phyloP scores from a whole-genome alignment of 2,329 filamentous ascomycete genomes.

The Diaporthe humulicola region DNA sequence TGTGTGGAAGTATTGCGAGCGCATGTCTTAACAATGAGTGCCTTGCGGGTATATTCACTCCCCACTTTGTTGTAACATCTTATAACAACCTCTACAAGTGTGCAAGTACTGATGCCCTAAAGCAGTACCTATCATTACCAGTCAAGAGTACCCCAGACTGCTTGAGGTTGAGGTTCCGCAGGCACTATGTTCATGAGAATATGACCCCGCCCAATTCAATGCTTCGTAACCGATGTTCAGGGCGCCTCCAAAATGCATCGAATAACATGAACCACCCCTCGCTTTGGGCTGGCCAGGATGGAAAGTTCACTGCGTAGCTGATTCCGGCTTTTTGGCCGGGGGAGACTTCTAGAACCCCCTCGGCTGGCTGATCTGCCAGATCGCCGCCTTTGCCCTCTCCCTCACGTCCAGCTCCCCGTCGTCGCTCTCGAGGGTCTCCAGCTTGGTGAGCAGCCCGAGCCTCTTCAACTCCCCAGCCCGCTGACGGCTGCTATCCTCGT shows the following conservation, averaged over 20 bases:
- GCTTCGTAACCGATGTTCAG: background rate
- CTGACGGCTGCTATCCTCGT: slow-evolving; percentile 73
- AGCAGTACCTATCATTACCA: background rate
- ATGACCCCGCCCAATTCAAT: background rate
- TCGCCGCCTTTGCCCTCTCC: slow-evolving; percentile 85
- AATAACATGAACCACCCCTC: background rate
- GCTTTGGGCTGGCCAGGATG: background rate
- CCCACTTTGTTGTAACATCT: slow-evolving; percentile 4
- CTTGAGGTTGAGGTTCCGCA: background rate
- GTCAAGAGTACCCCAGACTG: background rate
- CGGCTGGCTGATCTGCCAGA: slow-evolving; percentile 75
- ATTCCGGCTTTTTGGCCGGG: background rate
- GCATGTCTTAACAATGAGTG: background rate
- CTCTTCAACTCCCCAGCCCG: slow-evolving; percentile 78
- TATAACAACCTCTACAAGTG: slow-evolving; percentile 1
- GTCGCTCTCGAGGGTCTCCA: slow-evolving; percentile 70
- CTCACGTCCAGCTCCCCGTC: slow-evolving; percentile 86
- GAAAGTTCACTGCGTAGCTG: background rate
- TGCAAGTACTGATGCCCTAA: slow-evolving; percentile 10
- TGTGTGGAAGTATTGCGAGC: too few species aligned
- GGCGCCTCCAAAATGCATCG: slow-evolving; percentile 11
- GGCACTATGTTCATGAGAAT: background rate
- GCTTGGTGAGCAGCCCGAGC: slow-evolving; percentile 77
- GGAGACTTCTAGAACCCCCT: slow-evolving; percentile 23
- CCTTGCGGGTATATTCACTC: slow-evolving; percentile 24